Evolutionary conservation across 441 rosid genomes (phyloP).

Genomic region (Rhodomyrtus psidioides): DNA sequence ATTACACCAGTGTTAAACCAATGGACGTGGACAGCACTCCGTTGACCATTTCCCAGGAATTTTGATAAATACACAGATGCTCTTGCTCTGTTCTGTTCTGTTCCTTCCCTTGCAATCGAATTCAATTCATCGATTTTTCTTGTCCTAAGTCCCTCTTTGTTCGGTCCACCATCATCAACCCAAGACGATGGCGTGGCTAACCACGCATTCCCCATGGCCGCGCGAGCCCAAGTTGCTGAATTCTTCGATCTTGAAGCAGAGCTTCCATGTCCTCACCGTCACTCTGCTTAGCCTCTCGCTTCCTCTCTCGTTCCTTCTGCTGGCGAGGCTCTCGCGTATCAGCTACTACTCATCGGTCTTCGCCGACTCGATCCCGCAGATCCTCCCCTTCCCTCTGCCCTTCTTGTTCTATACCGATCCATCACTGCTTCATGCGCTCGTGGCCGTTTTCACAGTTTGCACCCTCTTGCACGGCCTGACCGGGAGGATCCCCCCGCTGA

Average conservation of each 20-base stretch:
- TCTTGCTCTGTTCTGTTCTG: neutral
- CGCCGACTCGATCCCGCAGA: neutral
- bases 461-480: conserved; percentile 53
- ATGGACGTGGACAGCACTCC: conserved; percentile 65
- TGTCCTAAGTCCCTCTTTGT: neutral
- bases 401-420: conserved; percentile 21
- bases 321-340: conserved; percentile 57
- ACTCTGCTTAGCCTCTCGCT: conserved; percentile 61
- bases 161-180: neutral
- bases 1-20: neutral
- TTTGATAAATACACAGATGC: conserved; percentile 9
- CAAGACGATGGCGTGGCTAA: neutral
- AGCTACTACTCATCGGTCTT: conserved; percentile 1
- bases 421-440: conserved; percentile 24
- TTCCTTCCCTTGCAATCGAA: neutral
- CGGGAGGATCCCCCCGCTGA: neutral
- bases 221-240: neutral
- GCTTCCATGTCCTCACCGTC: conserved; percentile 39
- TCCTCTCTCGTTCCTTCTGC: conserved; percentile 77
- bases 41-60: neutral
- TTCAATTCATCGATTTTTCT: neutral
- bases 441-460: conserved; percentile 34
- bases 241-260: conserved; percentile 8
- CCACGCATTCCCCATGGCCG: neutral
- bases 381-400: conserved; percentile 15